These are phyloP conservation scores for Ceratocystis albifundus DNA, from an alignment of 2,329 filamentous ascomycete genomes.

Conservation along the genomic window DNA sequence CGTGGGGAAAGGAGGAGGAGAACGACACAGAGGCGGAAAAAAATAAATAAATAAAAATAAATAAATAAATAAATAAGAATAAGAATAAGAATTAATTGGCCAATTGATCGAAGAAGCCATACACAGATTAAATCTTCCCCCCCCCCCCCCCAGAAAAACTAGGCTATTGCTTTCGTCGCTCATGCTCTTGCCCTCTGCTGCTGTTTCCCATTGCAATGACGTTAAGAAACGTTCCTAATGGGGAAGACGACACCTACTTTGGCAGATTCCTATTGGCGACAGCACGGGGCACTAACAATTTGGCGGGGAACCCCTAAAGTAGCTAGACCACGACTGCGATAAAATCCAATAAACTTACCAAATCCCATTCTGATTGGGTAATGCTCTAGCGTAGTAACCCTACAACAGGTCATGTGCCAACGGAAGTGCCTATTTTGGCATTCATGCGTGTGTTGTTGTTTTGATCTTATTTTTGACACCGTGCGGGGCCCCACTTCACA, in stretches of 20 bases:
- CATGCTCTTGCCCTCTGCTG: not conserved
- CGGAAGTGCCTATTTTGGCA: slow-evolving; percentile 9
- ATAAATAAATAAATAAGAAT: not conserved
- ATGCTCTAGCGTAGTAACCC: not conserved
- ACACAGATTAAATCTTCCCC: no score
- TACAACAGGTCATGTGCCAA: slow-evolving; percentile 1
- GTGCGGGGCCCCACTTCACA: not conserved
- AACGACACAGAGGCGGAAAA: not conserved
- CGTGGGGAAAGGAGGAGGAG: slow-evolving; percentile 7
- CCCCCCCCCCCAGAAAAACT: not conserved
- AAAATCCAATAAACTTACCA: not conserved
- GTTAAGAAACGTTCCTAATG: slow-evolving; percentile 10
- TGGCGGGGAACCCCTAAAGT: not conserved
- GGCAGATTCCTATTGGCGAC: slow-evolving; percentile 6
- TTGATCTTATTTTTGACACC: slow-evolving; percentile 5
- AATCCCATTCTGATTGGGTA: not conserved
- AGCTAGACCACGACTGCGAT: not conserved
- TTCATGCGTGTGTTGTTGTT: slow-evolving; percentile 6
- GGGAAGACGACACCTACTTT: slow-evolving; percentile 4
- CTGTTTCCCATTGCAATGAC: not conserved
- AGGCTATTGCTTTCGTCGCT: not conserved
- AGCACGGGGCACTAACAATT: not conserved
- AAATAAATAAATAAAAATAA: slow-evolving; percentile 4
- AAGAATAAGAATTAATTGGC: not conserved
- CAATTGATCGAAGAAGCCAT: not conserved